These are phyloP conservation scores for Hericium rajendrae DNA, from an alignment of 768 basidiomycete species.

Conservation along the genomic window DNA sequence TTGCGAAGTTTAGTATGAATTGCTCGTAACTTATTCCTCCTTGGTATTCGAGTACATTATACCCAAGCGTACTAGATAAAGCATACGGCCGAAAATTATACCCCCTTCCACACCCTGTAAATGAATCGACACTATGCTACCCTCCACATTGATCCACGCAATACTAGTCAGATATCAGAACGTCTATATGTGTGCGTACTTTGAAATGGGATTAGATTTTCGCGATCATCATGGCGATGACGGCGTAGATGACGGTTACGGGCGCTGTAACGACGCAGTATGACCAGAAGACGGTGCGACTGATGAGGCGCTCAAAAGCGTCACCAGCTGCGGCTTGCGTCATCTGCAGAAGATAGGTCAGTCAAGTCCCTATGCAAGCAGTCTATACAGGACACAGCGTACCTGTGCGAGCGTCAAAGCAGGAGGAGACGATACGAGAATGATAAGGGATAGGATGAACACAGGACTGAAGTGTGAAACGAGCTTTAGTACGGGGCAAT, in stretches of 20 bases:
- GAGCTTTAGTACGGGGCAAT: not conserved
- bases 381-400: constrained; percentile 1
- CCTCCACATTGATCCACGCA: too few relatives aligned
- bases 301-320: constrained; percentile 86
- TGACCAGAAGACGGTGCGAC: constrained; percentile 87
- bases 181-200: not conserved
- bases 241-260: constrained; percentile 66
- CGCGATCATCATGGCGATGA: constrained; percentile 58
- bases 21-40: too few relatives aligned
- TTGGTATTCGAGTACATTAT: too few relatives aligned
- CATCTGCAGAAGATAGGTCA: constrained; percentile 35
- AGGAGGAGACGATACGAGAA: constrained; percentile 77
- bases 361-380: constrained; percentile 25
- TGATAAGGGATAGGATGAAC: constrained; percentile 75
- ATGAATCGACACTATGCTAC: too few relatives aligned
- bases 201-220: constrained; percentile 30
- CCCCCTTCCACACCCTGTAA: too few relatives aligned
- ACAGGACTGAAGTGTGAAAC: constrained; percentile 48
- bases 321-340: constrained; percentile 80
- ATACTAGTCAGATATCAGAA: not conserved
- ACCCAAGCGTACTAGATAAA: too few relatives aligned
- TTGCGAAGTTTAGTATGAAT: too few relatives aligned
- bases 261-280: constrained; percentile 87
- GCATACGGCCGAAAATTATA: too few relatives aligned
- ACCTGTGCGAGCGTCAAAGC: constrained; percentile 63